phyloP scores from a whole-genome alignment of 352 stramenopile genomes.

The Phytophthora syringae region DNA sequence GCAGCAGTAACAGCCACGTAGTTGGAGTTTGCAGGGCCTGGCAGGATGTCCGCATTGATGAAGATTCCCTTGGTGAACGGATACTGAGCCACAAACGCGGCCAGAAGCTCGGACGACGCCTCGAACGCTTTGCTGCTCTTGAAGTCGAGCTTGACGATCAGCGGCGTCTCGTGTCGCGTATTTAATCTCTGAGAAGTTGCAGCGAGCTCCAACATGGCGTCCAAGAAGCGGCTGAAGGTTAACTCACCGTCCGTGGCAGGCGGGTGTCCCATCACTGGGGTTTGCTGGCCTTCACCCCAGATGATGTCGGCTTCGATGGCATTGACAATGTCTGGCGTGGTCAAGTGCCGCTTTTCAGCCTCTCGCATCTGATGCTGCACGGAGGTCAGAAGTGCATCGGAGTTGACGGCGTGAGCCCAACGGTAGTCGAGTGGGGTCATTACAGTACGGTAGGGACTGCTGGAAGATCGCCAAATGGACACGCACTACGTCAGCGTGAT shows the following conservation, averaged over 20 bases:
- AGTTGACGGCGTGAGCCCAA: slow-evolving; percentile 79
- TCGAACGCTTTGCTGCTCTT: slow-evolving; percentile 66
- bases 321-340: slow-evolving; percentile 46
- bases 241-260: slow-evolving; percentile 63
- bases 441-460: slow-evolving; percentile 8
- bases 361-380: slow-evolving; percentile 41
- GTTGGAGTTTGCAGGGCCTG: slow-evolving; percentile 52
- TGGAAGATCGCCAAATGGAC: slow-evolving; percentile 30
- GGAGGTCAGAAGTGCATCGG: slow-evolving; percentile 31
- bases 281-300: slow-evolving; percentile 57
- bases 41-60: slow-evolving; percentile 74
- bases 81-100: slow-evolving; percentile 47
- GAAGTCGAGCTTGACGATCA: slow-evolving; percentile 82
- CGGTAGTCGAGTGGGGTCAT: slow-evolving; percentile 65
- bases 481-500: slow-evolving; percentile 16
- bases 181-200: slow-evolving; percentile 13
- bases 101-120: slow-evolving; percentile 36
- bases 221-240: slow-evolving; percentile 50
- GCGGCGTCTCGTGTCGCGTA: slow-evolving; percentile 31
- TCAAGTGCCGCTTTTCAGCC: slow-evolving; percentile 25
- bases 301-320: slow-evolving; percentile 79
- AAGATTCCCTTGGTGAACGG: slow-evolving; percentile 65
- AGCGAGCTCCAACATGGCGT: slow-evolving; percentile 50
- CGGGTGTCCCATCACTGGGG: slow-evolving; percentile 71
- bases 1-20: slow-evolving; percentile 49